Evolutionary conservation across 768 basidiomycete genomes (phyloP), one percentile per base, ranked within the genome.

Genomic region (Podaxis sp.): DNA sequence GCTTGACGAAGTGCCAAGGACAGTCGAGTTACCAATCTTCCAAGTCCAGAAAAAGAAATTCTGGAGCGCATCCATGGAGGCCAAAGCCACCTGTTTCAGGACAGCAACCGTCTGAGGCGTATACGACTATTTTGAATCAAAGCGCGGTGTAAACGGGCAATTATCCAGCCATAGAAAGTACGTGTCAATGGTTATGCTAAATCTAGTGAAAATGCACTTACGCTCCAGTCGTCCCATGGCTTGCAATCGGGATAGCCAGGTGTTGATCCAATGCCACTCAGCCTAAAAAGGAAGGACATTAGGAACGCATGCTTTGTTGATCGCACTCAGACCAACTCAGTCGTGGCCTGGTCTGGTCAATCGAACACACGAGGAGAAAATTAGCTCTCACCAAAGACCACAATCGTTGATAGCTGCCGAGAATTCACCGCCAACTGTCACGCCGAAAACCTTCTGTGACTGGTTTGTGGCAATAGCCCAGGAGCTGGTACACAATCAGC

Each of bases 11-110:
- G 83, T 86, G 33, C 86, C 87, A 47, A 84, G 80, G 1, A 74
- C 72, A 3, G 87, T 84, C n/a, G 91, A 93, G 71, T 90, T 87
- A 55, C 93, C 92, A 63, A 96, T 94, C 75, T 93, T 94, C 92
- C 93, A 96, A 0, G 92, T 94, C 94, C 94, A 97, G 81, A 93
- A 96, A 81, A 96, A 96, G 82, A 84, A 95, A 73, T 96, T 90
- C 79, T 94, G 89, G 22, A 96, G 79, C 25, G 93, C 89, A 67
- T 94, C 93, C 93, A 96, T 96, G 63, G 88, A 87, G 24, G 89
- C 85, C 68, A 91, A 70, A 4, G 90, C 85, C 57, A 94, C 87
- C 63, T 87, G 76, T 75, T 81, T 79, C 61, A 93, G 77, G 37
- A 79, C 77, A 12, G 76, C 72, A 72, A 92, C 89, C 67, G 82